These are phyloP conservation scores for Dendrobium chrysotoxum DNA, from an alignment of 106 monocot genomes.

Conservation along the genomic window DNA sequence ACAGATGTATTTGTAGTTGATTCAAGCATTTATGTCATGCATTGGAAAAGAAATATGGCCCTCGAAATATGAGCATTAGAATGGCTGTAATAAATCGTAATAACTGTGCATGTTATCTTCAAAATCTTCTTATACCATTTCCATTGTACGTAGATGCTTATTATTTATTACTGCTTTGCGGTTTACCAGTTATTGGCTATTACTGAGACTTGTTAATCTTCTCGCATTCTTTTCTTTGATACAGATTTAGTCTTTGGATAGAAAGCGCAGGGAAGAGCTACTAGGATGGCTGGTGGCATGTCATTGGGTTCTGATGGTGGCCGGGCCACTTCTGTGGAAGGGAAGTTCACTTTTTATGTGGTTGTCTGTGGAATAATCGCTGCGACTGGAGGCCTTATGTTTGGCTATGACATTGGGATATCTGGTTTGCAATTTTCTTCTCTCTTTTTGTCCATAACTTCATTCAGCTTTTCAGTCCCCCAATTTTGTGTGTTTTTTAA, in stretches of 20 bases:
- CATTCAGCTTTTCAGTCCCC: not conserved
- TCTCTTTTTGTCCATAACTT: not conserved
- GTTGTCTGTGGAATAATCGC: conserved; percentile 33
- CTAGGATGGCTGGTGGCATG: not conserved
- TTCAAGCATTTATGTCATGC: too few species aligned
- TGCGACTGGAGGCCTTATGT: conserved; percentile 41
- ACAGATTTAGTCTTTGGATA: not conserved
- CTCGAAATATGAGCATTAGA: too few species aligned
- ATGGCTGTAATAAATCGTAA: too few species aligned
- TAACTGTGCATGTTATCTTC: too few species aligned
- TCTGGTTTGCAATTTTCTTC: conserved; percentile 8
- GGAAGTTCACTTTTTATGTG: conserved; percentile 35
- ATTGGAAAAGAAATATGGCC: too few species aligned
- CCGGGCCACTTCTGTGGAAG: conserved; percentile 12
- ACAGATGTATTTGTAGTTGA: too few species aligned
- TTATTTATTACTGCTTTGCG: too few species aligned
- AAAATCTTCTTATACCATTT: too few species aligned
- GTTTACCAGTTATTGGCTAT: too few species aligned
- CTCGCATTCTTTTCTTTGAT: too few species aligned
- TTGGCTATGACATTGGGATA: conserved; percentile 38
- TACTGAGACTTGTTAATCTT: too few species aligned
- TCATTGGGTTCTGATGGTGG: not conserved
- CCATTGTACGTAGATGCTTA: too few species aligned
- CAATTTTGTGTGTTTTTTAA: not conserved
- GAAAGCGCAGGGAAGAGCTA: not conserved